Conservation (phyloP, 2,329 filamentous ascomycete species). For the Trichoderma koningiopsis region DNA sequence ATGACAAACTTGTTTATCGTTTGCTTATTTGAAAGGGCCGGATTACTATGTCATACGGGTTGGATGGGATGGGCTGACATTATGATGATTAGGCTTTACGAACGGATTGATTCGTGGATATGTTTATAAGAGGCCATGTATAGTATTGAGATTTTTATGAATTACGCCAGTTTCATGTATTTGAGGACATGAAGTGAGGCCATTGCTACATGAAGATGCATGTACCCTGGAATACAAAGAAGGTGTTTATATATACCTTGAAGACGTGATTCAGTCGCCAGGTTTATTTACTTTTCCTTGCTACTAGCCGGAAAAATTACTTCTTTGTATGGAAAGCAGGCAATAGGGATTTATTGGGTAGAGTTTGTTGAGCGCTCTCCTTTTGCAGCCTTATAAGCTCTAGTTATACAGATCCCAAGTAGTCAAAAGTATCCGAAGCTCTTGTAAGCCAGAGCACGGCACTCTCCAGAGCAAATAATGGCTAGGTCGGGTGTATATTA, state of each 20-base stretch:
- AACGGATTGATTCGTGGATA: neutral
- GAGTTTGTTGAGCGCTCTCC: neutral
- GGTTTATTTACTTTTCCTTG: neutral
- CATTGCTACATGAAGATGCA: neutral
- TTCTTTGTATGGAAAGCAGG: neutral
- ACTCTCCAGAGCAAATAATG: neutral
- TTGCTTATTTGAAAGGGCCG: neutral
- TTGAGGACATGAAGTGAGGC: neutral
- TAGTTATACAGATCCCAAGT: neutral
- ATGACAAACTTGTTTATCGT: neutral
- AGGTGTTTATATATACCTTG: neutral
- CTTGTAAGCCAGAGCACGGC: neutral
- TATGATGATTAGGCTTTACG: neutral
- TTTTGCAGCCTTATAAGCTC: neutral
- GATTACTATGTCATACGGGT: constrained; percentile 5
- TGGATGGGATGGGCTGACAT: constrained; percentile 19
- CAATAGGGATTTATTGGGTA: neutral
- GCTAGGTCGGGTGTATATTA: neutral
- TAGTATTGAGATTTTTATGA: neutral
- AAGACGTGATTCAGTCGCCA: neutral
- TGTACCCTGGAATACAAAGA: neutral
- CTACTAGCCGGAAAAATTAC: neutral
- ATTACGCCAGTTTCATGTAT: neutral
- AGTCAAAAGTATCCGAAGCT: neutral
- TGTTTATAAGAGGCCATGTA: constrained; percentile 10